Conservation (phyloP, 1,139 yeast genomes). For the Saccharomyces pastorianus region DNA sequence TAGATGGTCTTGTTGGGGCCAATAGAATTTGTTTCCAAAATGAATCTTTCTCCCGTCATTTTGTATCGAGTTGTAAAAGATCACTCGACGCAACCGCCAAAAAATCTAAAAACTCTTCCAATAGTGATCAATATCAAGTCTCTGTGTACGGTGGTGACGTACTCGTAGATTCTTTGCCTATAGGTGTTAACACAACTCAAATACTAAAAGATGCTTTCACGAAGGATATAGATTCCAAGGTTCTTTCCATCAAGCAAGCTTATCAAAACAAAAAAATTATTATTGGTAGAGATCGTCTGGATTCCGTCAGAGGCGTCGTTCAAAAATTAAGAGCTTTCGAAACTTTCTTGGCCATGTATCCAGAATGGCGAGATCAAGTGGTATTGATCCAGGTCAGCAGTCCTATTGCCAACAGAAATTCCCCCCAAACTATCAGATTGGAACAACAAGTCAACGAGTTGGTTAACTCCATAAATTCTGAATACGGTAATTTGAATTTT, state of each 20-base stretch:
- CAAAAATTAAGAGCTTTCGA: slow-evolving; percentile 78
- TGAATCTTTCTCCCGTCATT: slow-evolving; percentile 80
- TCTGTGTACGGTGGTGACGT: slow-evolving; percentile 71
- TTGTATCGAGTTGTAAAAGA: slow-evolving; percentile 80
- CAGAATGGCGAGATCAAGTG: slow-evolving; percentile 84
- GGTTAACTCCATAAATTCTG: slow-evolving; percentile 70
- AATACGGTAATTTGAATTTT: slow-evolving; percentile 69
- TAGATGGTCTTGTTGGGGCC: slow-evolving; percentile 89
- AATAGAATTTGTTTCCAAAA: slow-evolving; percentile 82
- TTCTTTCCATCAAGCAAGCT: slow-evolving; percentile 49
- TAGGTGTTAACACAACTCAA: slow-evolving; percentile 70
- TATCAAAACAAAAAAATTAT: slow-evolving; percentile 70
- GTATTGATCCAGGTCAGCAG: slow-evolving; percentile 88
- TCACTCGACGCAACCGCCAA: slow-evolving; percentile 59
- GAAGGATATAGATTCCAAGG: slow-evolving; percentile 38
- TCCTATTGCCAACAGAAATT: slow-evolving; percentile 38
- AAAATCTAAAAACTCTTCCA: slow-evolving; percentile 20
- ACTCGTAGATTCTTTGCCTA: slow-evolving; percentile 67
- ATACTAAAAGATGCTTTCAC: slow-evolving; percentile 52
- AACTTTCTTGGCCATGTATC: slow-evolving; percentile 76
- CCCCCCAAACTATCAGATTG: slow-evolving; percentile 35
- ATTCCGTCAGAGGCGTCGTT: slow-evolving; percentile 72
- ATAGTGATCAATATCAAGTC: slow-evolving; percentile 35
- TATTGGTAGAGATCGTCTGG: slow-evolving; percentile 77
- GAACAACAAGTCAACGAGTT: slow-evolving; percentile 77